Evolutionary conservation across 306 rosid genomes (phyloP).

Genomic region (Glycyrrhiza uralensis): DNA sequence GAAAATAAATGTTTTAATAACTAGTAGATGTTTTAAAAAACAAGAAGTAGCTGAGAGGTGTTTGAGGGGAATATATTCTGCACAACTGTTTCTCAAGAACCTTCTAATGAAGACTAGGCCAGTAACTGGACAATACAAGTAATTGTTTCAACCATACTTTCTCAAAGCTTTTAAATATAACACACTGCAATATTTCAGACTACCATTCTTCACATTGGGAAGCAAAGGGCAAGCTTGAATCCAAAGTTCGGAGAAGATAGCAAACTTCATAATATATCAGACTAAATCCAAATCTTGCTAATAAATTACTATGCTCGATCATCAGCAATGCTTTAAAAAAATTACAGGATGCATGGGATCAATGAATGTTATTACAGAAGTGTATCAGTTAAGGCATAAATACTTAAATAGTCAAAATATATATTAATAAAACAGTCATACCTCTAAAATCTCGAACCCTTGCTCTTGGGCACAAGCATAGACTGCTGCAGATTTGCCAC

Average conservation of each 20-base stretch:
- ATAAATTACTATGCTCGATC: not conserved
- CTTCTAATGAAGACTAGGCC: not conserved
- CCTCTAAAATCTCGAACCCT: slow-evolving; percentile 85
- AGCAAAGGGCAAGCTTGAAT: not conserved
- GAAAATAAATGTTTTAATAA: not conserved
- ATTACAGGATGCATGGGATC: slow-evolving; percentile 7
- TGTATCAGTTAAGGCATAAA: slow-evolving; percentile 6
- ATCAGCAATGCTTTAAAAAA: slow-evolving; percentile 12
- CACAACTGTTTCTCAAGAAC: slow-evolving; percentile 14
- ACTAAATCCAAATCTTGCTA: slow-evolving; percentile 13
- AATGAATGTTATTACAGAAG: slow-evolving; percentile 4
- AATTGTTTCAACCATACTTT: slow-evolving; percentile 2
- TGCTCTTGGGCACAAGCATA: slow-evolving; percentile 95
- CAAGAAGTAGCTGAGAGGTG: slow-evolving; percentile 1
- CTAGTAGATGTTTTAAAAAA: not conserved
- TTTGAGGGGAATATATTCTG: slow-evolving; percentile 4
- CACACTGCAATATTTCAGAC: not conserved
- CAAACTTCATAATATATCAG: slow-evolving; percentile 8
- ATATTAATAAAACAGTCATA: slow-evolving; percentile 28
- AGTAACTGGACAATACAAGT: not conserved
- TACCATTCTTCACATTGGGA: slow-evolving; percentile 1
- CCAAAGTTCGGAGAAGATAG: not conserved
- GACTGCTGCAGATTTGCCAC: slow-evolving; percentile 97
- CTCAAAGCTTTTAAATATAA: not conserved
- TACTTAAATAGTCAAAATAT: slow-evolving; percentile 4